phyloP scores from a whole-genome alignment of 805 yeast genomes.

The Candida endomychidarum region DNA sequence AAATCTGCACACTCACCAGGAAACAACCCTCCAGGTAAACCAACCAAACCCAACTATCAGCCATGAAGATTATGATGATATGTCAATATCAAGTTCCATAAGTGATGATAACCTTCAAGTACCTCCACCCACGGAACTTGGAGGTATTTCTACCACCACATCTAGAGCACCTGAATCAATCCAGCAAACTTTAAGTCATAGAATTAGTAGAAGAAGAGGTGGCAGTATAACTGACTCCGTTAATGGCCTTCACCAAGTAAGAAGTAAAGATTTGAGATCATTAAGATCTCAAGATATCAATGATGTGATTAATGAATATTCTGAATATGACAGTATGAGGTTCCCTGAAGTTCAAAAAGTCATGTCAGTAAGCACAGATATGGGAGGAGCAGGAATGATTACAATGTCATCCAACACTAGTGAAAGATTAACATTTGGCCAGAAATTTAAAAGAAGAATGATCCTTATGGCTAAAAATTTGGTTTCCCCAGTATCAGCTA shows the following conservation, averaged over 20 bases:
- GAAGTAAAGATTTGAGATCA: conserved; percentile 15
- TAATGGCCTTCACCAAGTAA: conserved; percentile 6
- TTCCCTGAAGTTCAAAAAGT: conserved; percentile 16
- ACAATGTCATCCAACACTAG: not conserved
- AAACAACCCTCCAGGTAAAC: not conserved
- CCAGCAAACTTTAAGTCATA: conserved; percentile 1
- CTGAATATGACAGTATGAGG: conserved; percentile 42
- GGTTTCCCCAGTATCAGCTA: conserved; percentile 67
- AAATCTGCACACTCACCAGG: too few species aligned
- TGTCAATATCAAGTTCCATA: conserved; percentile 16
- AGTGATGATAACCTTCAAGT: not conserved
- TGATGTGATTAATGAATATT: conserved; percentile 45
- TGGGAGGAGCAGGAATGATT: conserved; percentile 17
- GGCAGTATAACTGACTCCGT: conserved; percentile 4
- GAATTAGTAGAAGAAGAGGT: conserved; percentile 4
- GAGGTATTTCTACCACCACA: not conserved
- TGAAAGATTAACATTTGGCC: conserved; percentile 5
- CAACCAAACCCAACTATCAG: conserved; percentile 3
- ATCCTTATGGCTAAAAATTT: conserved; percentile 46
- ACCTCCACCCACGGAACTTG: conserved; percentile 13
- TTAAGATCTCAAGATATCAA: conserved; percentile 29
- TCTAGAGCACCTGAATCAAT: not conserved
- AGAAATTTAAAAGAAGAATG: conserved; percentile 10
- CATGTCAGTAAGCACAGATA: conserved; percentile 23
- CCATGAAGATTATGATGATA: conserved; percentile 7